Base-by-base conservation (phyloP, 2,329 filamentous ascomycete species). In the Trichoderma pleuroti region DNA sequence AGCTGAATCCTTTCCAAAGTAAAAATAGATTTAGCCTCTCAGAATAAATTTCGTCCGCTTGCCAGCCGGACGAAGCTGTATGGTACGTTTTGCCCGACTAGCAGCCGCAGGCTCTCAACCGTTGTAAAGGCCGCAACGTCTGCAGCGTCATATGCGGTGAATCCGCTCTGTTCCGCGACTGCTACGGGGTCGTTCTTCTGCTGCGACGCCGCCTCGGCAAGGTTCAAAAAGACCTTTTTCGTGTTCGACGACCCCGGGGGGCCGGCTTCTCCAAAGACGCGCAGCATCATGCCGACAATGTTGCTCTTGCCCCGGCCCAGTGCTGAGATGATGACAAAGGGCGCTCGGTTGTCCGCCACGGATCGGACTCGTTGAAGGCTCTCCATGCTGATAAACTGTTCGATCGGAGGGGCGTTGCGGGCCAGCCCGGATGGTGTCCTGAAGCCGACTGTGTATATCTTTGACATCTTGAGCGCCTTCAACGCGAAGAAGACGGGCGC, bases 381-480 rank as follows among this genome's bases (percentile, higher is more conserved):
- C 75, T 94, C 90, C 54, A 96, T 86, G 70, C 89, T 89, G 80
- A 94, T 92, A 74, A 96, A 92, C 7, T 92, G 92, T 76, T 96
- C 93, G 69, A 96, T 89, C 1, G 88, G 87, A 36, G 93, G 86
- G 2, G 81, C 80, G 49, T 90, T 90, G 2, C 84, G 84, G 5
- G 89, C 88, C n/a, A 94, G 83, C 1, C 87, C 75, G 76, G 86
- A 77, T 73, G 88, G 81, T 72, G 88, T 90, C 76, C 88, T 90
- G 82, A 97, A 96, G 1, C 93, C 93, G 57, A 95, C 92, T 0
- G 93, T 95, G 80, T 94, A 94, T 49, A 97, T 91, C 70, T 93
- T 91, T 42, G 91, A 90, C 65, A 95, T 89, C 67, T 88, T 89
- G 32, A 97, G 86, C 49, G 90, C 92, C 74, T 90, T 90, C 71